A percentile compares a stretch with the other conserved stretches of the same genome.
Evolutionary conservation across 805 yeast genomes (phyloP).

Genomic region (Cyberlindnera americana): DNA sequence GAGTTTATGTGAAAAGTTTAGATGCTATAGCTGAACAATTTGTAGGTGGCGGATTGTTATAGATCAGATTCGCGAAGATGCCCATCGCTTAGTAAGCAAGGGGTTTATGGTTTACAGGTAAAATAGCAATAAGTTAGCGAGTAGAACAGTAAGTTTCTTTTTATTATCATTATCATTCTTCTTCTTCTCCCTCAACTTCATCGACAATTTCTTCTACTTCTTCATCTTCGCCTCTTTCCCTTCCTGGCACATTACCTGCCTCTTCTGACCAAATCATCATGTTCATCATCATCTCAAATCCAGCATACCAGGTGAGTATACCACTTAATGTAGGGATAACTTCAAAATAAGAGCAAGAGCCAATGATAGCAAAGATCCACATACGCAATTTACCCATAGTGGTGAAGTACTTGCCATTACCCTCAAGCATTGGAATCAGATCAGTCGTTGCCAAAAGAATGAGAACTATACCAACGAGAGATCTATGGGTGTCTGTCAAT

Average conservation of each 20-base stretch:
- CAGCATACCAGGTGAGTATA: slow-evolving; percentile 1
- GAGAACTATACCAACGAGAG: neutral
- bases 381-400: slow-evolving; percentile 5
- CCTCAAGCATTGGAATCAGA: slow-evolving; percentile 10
- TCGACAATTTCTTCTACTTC: slow-evolving; percentile 1
- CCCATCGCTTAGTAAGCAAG: neutral
- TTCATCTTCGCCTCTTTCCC: neutral
- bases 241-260: neutral
- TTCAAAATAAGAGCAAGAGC: slow-evolving; percentile 4
- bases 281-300: slow-evolving; percentile 3
- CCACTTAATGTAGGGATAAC: neutral
- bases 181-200: neutral
- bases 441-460: slow-evolving; percentile 6
- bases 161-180: neutral
- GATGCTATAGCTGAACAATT: neutral
- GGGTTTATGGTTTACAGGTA: neutral
- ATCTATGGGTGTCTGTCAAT: slow-evolving; percentile 3
- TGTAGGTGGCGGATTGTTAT: too few species aligned
- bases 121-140: neutral
- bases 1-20: neutral
- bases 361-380: slow-evolving; percentile 3
- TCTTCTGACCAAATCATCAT: slow-evolving; percentile 5
- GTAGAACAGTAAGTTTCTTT: too few species aligned
- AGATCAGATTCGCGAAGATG: neutral
- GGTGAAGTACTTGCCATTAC: slow-evolving; percentile 6